Evolutionary conservation across 345 rosid genomes (phyloP).

Genomic region (Eucalyptus sideroxylon): DNA sequence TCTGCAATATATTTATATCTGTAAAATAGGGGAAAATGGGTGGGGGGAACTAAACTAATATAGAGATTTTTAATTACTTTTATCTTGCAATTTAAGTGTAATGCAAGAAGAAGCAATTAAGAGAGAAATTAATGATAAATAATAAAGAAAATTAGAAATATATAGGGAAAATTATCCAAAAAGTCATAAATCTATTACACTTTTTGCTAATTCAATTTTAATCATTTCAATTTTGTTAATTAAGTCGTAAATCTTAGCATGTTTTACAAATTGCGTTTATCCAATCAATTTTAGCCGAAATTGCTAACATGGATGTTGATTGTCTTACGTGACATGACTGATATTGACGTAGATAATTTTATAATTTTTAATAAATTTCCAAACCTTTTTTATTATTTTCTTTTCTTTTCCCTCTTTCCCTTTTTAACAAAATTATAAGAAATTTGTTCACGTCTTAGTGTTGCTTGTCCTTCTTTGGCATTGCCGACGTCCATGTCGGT

Average conservation of each 20-base stretch:
- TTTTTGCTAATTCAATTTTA: too few relatives aligned
- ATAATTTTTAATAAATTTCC: too few relatives aligned
- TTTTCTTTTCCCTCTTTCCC: too few relatives aligned
- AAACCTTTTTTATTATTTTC: too few relatives aligned
- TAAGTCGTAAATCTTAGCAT: neutral
- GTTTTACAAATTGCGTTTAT: too few relatives aligned
- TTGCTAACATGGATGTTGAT: rapidly evolving
- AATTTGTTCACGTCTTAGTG: too few relatives aligned
- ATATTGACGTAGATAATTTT: too few relatives aligned
- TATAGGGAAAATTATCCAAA: neutral
- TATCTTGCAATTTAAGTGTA: neutral
- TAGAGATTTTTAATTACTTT: neutral
- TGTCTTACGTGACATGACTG: rapidly evolving
- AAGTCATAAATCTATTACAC: rapidly evolving
- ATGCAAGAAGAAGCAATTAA: neutral
- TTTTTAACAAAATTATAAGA: too few relatives aligned
- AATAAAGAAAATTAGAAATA: neutral
- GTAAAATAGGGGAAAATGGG: neutral
- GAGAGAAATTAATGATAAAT: neutral
- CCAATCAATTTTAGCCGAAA: too few relatives aligned
- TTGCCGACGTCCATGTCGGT: rapidly evolving
- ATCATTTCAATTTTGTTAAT: too few relatives aligned
- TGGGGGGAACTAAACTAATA: neutral
- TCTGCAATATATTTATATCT: neutral
- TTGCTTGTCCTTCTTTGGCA: too few relatives aligned